Evolutionary conservation across 306 rosid species (phyloP).

Genomic region (Cajanus cajan): DNA sequence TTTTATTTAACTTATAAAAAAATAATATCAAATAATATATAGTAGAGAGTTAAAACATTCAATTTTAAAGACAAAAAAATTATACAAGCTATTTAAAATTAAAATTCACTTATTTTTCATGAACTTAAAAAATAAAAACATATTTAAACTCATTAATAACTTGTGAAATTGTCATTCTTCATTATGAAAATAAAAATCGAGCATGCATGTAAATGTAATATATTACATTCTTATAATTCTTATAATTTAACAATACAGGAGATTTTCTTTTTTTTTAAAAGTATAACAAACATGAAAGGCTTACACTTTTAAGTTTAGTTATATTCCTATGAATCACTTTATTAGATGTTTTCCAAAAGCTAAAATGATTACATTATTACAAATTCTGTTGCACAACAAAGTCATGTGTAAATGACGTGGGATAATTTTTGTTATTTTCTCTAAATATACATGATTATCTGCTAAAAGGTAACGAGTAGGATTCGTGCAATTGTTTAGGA

Average conservation of each 20-base stretch:
- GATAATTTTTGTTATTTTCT: not conserved
- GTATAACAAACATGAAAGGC: not conserved
- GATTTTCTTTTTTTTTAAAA: too few species aligned
- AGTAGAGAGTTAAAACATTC: too few species aligned
- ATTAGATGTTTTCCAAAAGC: not conserved
- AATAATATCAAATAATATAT: too few species aligned
- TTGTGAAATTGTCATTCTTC: not conserved
- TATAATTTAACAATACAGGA: too few species aligned
- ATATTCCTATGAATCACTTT: not conserved
- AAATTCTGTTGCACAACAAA: not conserved
- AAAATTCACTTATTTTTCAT: too few species aligned
- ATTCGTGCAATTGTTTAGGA: not conserved
- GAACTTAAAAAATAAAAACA: too few species aligned
- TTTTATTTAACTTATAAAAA: too few species aligned
- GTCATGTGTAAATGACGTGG: not conserved
- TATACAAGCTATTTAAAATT: too few species aligned
- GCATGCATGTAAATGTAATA: not conserved
- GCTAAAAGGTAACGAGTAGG: not conserved
- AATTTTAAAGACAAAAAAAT: too few species aligned
- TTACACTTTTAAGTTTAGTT: not conserved
- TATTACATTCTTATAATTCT: too few species aligned
- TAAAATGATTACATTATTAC: not conserved
- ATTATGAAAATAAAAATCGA: not conserved
- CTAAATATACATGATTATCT: not conserved
- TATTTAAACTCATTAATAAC: too few species aligned